Base-by-base conservation (phyloP, 768 basidiomycete species). In the Lyophyllum shimeji region DNA sequence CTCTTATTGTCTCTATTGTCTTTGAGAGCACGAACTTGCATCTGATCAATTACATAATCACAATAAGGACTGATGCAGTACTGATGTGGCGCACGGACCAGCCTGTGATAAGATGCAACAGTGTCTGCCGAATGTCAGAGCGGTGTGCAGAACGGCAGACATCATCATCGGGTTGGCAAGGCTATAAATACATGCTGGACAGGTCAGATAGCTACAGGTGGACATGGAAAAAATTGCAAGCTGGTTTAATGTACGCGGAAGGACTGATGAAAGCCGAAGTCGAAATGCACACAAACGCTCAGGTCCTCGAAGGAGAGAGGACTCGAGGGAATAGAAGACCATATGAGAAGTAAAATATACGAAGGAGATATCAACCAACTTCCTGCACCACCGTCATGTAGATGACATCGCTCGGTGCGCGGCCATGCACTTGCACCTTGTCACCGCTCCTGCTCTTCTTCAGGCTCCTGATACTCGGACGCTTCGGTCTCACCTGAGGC, bases 361-460 rank as follows among this genome's bases (percentile, higher is more conserved):
- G 17, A 2, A 20, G 23, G 20, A 13, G 46, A 13, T n/a, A 40
- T 39, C 15, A 75, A 29, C 64, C 67, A 11, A 70, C 73, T 56
- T 80, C 79, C 51, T 72, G 74, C 25, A 77, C 72, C 39, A 78
- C 71, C 1, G 76, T 74, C 76, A 80, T 76, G 60, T 73, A 73
- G 40, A 82, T 70, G 52, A 69, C 65, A 59, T 76, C 73, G n/a
- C 51, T 49, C n/a, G 67, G 57, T 2, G 52, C 9, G 42, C 55
- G 55, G 27, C 39, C 61, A 23, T 63, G 53, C 20, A 60, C 58
- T 13, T 37, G 34, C 25, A 65, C 31, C 17, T 66, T 62, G 47
- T 72, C 71, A 42, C 59, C 55, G 33, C 68, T 69, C 59, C 65
- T 63, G 37, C 50, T 68, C 48, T 60, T 58, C 25, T 67, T 65